A percentile compares a stretch with the other conserved stretches of the same genome.
Conservation (phyloP, 345 rosid genomes). For the Anacardium occidentale region DNA sequence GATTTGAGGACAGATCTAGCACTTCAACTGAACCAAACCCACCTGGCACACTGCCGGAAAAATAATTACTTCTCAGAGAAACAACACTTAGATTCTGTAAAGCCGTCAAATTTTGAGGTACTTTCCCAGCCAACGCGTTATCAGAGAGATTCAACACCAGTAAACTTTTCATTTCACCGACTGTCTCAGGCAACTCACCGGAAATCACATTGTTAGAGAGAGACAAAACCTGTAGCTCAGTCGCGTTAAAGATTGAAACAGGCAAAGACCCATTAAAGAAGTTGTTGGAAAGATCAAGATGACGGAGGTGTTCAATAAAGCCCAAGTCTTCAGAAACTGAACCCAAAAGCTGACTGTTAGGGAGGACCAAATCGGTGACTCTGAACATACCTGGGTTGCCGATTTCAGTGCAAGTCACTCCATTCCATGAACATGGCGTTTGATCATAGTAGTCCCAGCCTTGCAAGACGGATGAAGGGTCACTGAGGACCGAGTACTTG, state of each 20-base stretch:
- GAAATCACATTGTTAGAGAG: constrained; percentile 58
- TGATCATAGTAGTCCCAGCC: constrained; percentile 67
- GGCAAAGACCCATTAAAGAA: constrained; percentile 68
- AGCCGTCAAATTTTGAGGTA: constrained; percentile 49
- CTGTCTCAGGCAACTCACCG: constrained; percentile 55
- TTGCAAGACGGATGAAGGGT: constrained; percentile 55
- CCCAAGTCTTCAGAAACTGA: constrained; percentile 52
- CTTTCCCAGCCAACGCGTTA: constrained; percentile 64
- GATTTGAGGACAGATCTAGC: constrained; percentile 81
- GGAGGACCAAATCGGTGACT: constrained; percentile 59
- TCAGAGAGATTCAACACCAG: constrained; percentile 69
- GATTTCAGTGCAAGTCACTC: constrained; percentile 53
- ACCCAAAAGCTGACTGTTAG: constrained; percentile 60
- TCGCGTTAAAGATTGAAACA: constrained; percentile 45
- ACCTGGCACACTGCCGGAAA: constrained; percentile 55
- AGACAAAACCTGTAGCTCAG: constrained; percentile 52
- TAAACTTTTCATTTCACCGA: constrained; percentile 42
- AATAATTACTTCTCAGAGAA: constrained; percentile 62
- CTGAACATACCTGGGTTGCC: constrained; percentile 42
- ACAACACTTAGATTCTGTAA: constrained; percentile 57
- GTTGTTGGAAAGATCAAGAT: constrained; percentile 67
- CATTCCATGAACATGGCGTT: constrained; percentile 73
- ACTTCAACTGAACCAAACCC: constrained; percentile 54
- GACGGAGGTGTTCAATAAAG: constrained; percentile 43
- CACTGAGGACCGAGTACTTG: constrained; percentile 62